phyloP scores from a whole-genome alignment of 2,329 filamentous ascomycete genomes.

The Fusarium mexicanum region DNA sequence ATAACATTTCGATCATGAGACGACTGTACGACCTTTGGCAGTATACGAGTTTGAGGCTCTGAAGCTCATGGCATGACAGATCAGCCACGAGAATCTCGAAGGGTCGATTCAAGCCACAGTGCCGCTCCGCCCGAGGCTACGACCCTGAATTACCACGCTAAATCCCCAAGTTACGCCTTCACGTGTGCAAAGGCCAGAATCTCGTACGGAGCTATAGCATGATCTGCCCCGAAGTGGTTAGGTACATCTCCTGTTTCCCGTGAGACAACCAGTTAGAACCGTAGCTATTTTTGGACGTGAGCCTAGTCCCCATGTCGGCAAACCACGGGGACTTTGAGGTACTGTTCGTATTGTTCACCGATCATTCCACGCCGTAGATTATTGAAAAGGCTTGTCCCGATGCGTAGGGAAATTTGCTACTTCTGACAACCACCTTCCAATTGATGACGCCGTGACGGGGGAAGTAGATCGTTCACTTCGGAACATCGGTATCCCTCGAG shows the following conservation, averaged over 20 bases:
- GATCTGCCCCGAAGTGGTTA: not conserved
- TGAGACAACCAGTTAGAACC: not conserved
- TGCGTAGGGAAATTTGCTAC: not conserved
- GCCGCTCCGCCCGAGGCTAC: not conserved
- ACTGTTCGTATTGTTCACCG: conserved; percentile 8
- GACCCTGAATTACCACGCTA: not conserved
- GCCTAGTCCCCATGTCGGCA: not conserved
- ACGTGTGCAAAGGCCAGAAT: not conserved
- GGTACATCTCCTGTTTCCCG: conserved; percentile 11
- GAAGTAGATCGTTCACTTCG: not conserved
- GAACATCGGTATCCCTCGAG: not conserved
- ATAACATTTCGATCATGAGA: not conserved
- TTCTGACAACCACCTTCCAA: not conserved
- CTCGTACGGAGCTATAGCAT: not conserved
- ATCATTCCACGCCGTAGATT: conserved; percentile 11
- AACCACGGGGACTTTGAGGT: not conserved
- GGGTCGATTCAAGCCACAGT: not conserved
- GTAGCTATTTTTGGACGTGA: conserved; percentile 1
- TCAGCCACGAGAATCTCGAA: not conserved
- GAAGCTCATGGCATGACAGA: not conserved
- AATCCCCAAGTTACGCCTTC: not conserved
- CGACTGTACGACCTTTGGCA: not conserved
- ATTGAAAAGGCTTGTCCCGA: conserved; percentile 6
- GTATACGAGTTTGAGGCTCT: conserved; percentile 1
- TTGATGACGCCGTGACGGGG: conserved; percentile 5